Evolutionary conservation across 176 grass and related monocot species (phyloP).

Genomic region (Cymbopogon citratus): DNA sequence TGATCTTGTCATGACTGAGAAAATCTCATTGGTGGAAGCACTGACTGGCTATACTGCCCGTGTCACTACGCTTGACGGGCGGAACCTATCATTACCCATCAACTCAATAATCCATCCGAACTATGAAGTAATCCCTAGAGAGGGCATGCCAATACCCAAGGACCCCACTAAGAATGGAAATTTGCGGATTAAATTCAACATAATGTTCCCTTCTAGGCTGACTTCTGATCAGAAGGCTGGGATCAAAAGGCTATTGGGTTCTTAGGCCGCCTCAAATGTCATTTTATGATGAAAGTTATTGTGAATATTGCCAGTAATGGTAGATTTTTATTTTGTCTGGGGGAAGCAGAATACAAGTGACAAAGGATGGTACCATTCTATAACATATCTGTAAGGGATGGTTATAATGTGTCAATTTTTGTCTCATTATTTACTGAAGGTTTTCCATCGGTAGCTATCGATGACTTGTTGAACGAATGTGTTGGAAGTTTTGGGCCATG

Average conservation of each 20-base stretch:
- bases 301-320: constrained; percentile 41
- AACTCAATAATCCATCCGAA: constrained; percentile 59
- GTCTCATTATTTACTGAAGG: neutral
- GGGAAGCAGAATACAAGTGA: constrained; percentile 15
- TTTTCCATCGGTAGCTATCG: neutral
- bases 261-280: neutral
- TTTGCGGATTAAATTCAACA: constrained; percentile 71
- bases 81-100: constrained; percentile 48
- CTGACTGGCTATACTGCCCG: constrained; percentile 58
- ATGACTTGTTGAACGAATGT: neutral
- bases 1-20: constrained; percentile 70
- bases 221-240: constrained; percentile 68
- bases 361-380: neutral
- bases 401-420: constrained; percentile 21
- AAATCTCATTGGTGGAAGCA: constrained; percentile 72
- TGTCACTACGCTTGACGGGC: constrained; percentile 53
- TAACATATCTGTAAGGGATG: neutral
- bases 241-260: constrained; percentile 63
- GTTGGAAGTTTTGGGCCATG: too few relatives aligned
- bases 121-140: constrained; percentile 61
- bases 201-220: constrained; percentile 72
- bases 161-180: constrained; percentile 60
- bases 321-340: constrained; percentile 28
- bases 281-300: constrained; percentile 22
- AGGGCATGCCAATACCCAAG: constrained; percentile 76